Evolutionary conservation across 441 rosid species (phyloP).

Genomic region (Metrosideros polymorpha): DNA sequence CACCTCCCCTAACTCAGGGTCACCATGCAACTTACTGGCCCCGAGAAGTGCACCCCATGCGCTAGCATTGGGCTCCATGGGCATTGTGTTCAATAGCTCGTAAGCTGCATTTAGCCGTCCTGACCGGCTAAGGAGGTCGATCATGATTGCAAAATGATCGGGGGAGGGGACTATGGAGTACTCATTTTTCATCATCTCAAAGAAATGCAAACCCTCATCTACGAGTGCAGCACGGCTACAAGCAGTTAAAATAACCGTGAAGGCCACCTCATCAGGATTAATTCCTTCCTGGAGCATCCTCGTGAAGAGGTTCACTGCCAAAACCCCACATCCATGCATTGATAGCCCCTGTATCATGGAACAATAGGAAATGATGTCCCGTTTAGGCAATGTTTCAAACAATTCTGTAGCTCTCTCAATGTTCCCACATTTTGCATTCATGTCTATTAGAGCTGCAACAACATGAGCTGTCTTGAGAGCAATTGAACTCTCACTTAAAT

Average conservation of each 20-base stretch:
- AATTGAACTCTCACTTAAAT: slow-evolving; percentile 24
- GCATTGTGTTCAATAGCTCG: slow-evolving; percentile 45
- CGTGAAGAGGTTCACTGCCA: slow-evolving; percentile 49
- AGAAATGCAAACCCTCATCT: slow-evolving; percentile 57
- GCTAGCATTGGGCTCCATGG: slow-evolving; percentile 57
- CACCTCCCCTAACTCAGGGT: slow-evolving; percentile 47
- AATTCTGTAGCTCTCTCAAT: slow-evolving; percentile 50
- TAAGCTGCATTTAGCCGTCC: slow-evolving; percentile 55
- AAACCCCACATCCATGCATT: slow-evolving; percentile 43
- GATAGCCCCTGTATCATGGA: slow-evolving; percentile 74
- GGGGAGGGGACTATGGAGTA: slow-evolving; percentile 45
- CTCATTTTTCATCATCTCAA: slow-evolving; percentile 39
- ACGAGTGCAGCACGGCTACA: slow-evolving; percentile 63
- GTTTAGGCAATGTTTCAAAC: slow-evolving; percentile 48
- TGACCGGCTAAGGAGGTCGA: slow-evolving; percentile 66
- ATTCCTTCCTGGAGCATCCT: slow-evolving; percentile 58
- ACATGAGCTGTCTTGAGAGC: slow-evolving; percentile 37
- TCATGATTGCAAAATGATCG: slow-evolving; percentile 65
- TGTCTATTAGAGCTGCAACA: slow-evolving; percentile 55
- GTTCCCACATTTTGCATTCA: slow-evolving; percentile 82
- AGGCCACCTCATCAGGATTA: slow-evolving; percentile 59
- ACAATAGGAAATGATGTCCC: slow-evolving; percentile 51
- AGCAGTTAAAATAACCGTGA: slow-evolving; percentile 54
- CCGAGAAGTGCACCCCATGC: slow-evolving; percentile 86
- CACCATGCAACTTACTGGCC: slow-evolving; percentile 50